Conservation (phyloP, 2,329 filamentous ascomycete species). For the Calonectria fujianensis region DNA sequence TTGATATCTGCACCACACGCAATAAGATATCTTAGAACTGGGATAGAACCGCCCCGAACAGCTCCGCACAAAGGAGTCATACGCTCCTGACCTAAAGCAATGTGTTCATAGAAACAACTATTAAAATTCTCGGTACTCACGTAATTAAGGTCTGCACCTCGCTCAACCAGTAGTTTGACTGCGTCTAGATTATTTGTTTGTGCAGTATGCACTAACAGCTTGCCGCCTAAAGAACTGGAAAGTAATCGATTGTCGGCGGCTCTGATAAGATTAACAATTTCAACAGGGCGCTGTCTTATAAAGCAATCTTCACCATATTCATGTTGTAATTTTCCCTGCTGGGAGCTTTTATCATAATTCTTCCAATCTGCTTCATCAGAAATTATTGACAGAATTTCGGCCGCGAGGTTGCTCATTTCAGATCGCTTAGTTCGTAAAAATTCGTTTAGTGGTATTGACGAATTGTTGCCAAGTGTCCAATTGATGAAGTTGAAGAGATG, state of each 20-base stretch:
- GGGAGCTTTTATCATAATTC: too few species aligned
- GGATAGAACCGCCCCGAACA: not conserved
- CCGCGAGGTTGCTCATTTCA: not conserved
- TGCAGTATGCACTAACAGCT: not conserved
- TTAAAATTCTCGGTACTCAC: not conserved
- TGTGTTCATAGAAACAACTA: too few species aligned
- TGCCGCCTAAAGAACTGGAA: not conserved
- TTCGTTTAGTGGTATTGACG: not conserved
- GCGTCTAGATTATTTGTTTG: not conserved
- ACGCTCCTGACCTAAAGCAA: not conserved
- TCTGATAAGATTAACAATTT: not conserved
- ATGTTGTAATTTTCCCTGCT: too few species aligned
- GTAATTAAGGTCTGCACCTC: not conserved
- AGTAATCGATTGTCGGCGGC: not conserved
- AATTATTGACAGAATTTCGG: not conserved
- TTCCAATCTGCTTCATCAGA: not conserved
- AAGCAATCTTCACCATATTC: not conserved
- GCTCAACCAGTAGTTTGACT: not conserved
- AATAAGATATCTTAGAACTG: not conserved
- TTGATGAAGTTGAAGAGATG: not conserved
- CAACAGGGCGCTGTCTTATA: not conserved
- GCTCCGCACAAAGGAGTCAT: constrained; percentile 1
- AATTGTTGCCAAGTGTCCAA: not conserved
- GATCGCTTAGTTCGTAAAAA: not conserved
- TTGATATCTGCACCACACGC: not conserved